Base-by-base conservation (phyloP, 441 rosid genomes). In the Hura crepitans region DNA sequence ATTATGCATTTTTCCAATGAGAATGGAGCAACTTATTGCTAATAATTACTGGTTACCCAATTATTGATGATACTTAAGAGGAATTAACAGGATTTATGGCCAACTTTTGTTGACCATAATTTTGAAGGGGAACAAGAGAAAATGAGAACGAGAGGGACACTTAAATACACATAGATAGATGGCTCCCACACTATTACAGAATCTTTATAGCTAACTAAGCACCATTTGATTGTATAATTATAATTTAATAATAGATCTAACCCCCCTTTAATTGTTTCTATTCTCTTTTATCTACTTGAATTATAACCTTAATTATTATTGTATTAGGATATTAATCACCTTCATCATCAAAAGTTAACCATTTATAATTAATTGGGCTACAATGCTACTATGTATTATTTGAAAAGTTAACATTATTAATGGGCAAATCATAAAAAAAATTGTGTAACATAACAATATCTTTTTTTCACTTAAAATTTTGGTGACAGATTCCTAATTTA, bases 161-260 rank as follows among this genome's bases (percentile, higher is more conserved):
- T 62, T 14, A 35, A 4, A 35, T n/a, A 25, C n/a, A 60, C 47
- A 35, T 22, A 35, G 23, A 43, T 57, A 5, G 17, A 59, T 35
- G 65, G 78, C 61, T 53, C 68, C 74, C 45, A 47, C 70, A 0
- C 8, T n/a, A n/a, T n/a, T 3, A 15, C 37, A 62, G 69, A 76
- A 57, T 62, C 61, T 70, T 70, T 35, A 25, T 11, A 13, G 22
- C 14, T 35, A 53, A 7, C 37, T 2, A 35, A 22, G 35, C 35
- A 54, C 39, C 50, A 67, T 37, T 65, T 28, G 27, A n/a, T 65
- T 30, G 15, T 20, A 49, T 65, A 25, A 50, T 22, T 31, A 18
- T 47, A 49, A 28, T 3, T 11, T n/a, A 65, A 6, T 33, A n/a
- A 42, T 25, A 23, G 2, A 20, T 62, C 27, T 23, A 53, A 20